Conservation (phyloP, 2,329 filamentous ascomycete species). For the Paracoccidioides brasiliensis region DNA sequence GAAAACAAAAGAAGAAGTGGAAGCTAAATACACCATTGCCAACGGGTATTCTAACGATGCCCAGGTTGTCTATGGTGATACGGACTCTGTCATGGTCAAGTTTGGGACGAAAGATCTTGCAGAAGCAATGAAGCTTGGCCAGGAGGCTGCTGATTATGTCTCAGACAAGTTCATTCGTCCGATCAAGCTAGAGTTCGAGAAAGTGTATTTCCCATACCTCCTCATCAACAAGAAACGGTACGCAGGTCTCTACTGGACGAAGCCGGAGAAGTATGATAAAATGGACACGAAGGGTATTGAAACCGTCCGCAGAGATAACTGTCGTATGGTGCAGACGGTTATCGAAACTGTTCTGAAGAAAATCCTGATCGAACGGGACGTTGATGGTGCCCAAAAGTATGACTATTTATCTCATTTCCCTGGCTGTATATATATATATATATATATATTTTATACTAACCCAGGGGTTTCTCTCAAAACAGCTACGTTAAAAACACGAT, state of each 20-base stretch:
- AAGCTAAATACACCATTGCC: constrained; percentile 74
- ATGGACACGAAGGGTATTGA: constrained; percentile 99
- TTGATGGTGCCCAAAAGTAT: constrained; percentile 85
- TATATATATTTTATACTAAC: constrained; percentile 26
- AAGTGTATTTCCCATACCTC: constrained; percentile 95
- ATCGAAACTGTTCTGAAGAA: constrained; percentile 94
- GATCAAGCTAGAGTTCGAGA: constrained; percentile 98
- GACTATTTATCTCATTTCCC: constrained; percentile 23
- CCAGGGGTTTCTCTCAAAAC: constrained; percentile 3
- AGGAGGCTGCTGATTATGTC: constrained; percentile 79
- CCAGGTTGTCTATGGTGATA: constrained; percentile 96
- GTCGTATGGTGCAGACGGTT: constrained; percentile 84
- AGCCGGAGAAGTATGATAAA: constrained; percentile 88
- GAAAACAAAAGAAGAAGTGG: constrained; percentile 91
- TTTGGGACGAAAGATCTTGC: constrained; percentile 80
- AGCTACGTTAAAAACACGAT: constrained; percentile 96
- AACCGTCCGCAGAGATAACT: constrained; percentile 94
- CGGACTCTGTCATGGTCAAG: constrained; percentile 99
- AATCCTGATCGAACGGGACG: constrained; percentile 86
- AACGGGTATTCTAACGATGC: constrained; percentile 93
- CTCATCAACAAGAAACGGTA: constrained; percentile 99
- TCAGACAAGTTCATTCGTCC: constrained; percentile 89
- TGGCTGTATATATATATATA: too few relatives aligned
- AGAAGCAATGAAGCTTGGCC: constrained; percentile 87
- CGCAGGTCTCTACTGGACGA: constrained; percentile 95